Evolutionary conservation across 2,329 filamentous ascomycete genomes (phyloP), one percentile per base, ranked within the genome.

Genomic region (Fusarium falciforme): DNA sequence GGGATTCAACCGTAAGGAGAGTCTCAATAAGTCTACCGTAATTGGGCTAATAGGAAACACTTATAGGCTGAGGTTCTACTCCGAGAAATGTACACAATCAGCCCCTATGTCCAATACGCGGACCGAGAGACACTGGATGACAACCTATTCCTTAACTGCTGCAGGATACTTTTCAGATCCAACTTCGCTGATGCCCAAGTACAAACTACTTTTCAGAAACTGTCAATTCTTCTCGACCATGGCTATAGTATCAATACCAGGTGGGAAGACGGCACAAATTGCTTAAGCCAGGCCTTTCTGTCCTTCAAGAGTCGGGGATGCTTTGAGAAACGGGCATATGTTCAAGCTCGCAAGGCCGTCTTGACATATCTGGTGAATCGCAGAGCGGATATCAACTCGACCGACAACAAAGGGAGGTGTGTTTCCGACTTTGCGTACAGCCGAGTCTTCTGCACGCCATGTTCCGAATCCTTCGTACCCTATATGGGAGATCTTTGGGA

Each of bases 361-460:
- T 22, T 31, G 25, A 14, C 35, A n/a, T 25, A 8, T 10, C 22
- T 65, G 6, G 6, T 60, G 0, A 5, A 7, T 1, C 3, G 9
- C 3, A 36, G 58, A 1, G 27, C 17, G 2, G 27, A 61, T 10
- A 5, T 55, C 0, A 17, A 29, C 12, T 25, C 33, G 1, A 7
- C 9, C 2, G 33, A 64, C 9, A 2, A 6, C 16, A 9, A 2
- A 0, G 7, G 5, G 17, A 2, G 6, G 5, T 12, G 17, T 1
- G 12, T 27, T 3, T 44, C 42, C 0, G 3, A 25, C 2, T 14
- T 14, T 3, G 66, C 61, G 7, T 68, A 68, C 3, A 2, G 6
- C 0, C 3, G 1, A 1, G 31, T 2, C 9, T 22, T 20, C 4
- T 68, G 54, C 16, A 31, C 31, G 6, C 17, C 16, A 0, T 38